phyloP scores from a whole-genome alignment of 2,329 filamentous ascomycete genomes.

The Aspergillus novoparasiticus region DNA sequence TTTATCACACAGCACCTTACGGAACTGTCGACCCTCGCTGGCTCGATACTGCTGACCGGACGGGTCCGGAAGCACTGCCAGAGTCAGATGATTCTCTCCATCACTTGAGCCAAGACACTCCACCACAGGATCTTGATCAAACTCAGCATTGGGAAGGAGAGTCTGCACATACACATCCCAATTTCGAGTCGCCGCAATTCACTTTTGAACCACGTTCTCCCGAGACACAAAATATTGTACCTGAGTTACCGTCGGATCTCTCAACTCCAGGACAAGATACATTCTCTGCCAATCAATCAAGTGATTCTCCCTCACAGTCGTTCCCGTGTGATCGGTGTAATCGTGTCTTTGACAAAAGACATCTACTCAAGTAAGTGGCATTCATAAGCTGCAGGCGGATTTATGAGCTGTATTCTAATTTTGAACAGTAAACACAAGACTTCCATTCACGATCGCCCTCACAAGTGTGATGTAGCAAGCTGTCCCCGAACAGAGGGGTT shows the following conservation, averaged over 20 bases:
- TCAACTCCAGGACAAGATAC: not conserved
- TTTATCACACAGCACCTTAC: not conserved
- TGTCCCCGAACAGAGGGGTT: not conserved
- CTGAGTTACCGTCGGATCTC: not conserved
- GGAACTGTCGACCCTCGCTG: not conserved
- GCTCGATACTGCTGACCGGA: not conserved
- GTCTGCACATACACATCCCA: not conserved
- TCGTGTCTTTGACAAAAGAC: not conserved
- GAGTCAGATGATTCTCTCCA: conserved; percentile 1
- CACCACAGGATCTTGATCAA: not conserved
- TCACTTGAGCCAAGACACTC: not conserved
- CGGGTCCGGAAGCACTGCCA: not conserved
- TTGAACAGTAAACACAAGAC: not conserved
- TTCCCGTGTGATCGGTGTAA: not conserved
- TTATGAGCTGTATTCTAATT: not conserved
- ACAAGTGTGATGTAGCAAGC: not conserved
- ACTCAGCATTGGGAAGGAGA: not conserved
- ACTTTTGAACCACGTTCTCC: not conserved
- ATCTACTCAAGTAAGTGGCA: not conserved
- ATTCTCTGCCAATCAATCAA: not conserved
- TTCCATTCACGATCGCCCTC: not conserved
- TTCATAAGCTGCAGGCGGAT: not conserved
- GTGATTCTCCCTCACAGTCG: not conserved
- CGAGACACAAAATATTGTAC: not conserved
- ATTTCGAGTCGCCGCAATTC: not conserved